These are phyloP conservation scores for Neoboletus magnificus DNA, from an alignment of 768 basidiomycete species.

Conservation along the genomic window DNA sequence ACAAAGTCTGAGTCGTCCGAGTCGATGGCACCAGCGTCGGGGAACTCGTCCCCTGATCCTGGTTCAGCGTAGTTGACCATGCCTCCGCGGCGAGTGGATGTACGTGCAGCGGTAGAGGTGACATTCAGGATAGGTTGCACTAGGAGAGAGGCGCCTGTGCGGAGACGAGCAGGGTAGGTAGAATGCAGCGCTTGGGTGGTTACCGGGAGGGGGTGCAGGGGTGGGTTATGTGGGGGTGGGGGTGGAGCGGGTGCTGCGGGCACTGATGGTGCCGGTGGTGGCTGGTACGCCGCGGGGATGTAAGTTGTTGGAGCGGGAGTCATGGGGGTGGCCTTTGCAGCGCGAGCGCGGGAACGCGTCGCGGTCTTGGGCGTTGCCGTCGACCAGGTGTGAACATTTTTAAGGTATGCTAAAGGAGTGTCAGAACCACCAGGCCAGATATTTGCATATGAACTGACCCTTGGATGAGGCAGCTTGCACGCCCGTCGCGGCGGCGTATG, in stretches of 20 bases:
- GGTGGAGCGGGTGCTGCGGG: conserved; percentile 26
- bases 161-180: conserved; percentile 85
- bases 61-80: conserved; percentile 86
- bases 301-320: conserved; percentile 34
- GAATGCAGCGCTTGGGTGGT: conserved; percentile 70
- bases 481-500: conserved; percentile 30
- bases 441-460: conserved; percentile 14
- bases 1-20: conserved; percentile 83
- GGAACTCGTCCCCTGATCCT: conserved; percentile 76
- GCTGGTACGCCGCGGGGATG: conserved; percentile 38
- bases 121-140: conserved; percentile 76
- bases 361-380: conserved; percentile 42
- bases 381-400: conserved; percentile 72
- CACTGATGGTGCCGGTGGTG: conserved; percentile 33
- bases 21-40: conserved; percentile 77
- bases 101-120: conserved; percentile 41
- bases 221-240: conserved; percentile 43
- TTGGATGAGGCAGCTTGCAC: conserved; percentile 30
- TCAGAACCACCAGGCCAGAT: conserved; percentile 15
- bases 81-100: conserved; percentile 58
- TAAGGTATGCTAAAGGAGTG: conserved; percentile 48
- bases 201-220: conserved; percentile 56
- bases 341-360: conserved; percentile 40
- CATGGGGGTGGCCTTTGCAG: conserved; percentile 39
- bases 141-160: conserved; percentile 85